Conservation (phyloP, 2,329 filamentous ascomycete genomes). For the Dothideomycetes sp. region DNA sequence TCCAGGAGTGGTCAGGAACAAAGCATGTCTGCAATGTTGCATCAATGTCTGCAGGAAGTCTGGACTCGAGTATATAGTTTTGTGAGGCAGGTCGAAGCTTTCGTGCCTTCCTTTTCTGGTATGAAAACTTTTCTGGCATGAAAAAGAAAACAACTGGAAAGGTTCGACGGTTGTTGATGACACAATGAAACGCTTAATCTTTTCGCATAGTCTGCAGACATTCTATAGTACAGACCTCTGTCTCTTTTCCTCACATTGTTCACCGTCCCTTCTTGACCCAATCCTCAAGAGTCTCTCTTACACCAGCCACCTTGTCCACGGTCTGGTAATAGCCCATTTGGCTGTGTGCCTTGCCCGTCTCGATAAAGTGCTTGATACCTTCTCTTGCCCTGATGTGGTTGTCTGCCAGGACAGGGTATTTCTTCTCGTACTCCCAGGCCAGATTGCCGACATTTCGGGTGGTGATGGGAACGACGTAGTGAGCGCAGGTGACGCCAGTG, state of each 20-base stretch:
- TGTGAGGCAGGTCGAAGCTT: neutral
- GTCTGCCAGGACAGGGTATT: slow-evolving; percentile 70
- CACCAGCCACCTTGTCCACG: slow-evolving; percentile 68
- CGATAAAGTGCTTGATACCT: slow-evolving; percentile 56
- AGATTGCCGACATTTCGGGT: slow-evolving; percentile 81
- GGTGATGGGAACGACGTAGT: slow-evolving; percentile 76
- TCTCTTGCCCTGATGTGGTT: slow-evolving; percentile 65
- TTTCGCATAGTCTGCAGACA: neutral
- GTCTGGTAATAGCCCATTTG: slow-evolving; percentile 61
- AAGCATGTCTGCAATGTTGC: neutral
- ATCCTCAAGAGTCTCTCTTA: slow-evolving; percentile 66
- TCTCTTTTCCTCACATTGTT: no score
- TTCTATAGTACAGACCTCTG: neutral
- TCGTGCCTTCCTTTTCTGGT: no score
- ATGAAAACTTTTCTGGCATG: no score
- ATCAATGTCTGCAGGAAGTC: neutral
- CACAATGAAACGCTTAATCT: neutral
- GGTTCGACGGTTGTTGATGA: no score
- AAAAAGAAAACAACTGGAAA: no score
- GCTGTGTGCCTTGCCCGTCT: slow-evolving; percentile 64
- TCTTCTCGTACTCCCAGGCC: slow-evolving; percentile 87
- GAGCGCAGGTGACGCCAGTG: slow-evolving; percentile 72
- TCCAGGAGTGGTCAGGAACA: neutral
- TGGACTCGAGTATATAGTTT: neutral
- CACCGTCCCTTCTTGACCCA: slow-evolving; percentile 87